Conservation (phyloP, 306 rosid species). For the Dicorynia guianensis region DNA sequence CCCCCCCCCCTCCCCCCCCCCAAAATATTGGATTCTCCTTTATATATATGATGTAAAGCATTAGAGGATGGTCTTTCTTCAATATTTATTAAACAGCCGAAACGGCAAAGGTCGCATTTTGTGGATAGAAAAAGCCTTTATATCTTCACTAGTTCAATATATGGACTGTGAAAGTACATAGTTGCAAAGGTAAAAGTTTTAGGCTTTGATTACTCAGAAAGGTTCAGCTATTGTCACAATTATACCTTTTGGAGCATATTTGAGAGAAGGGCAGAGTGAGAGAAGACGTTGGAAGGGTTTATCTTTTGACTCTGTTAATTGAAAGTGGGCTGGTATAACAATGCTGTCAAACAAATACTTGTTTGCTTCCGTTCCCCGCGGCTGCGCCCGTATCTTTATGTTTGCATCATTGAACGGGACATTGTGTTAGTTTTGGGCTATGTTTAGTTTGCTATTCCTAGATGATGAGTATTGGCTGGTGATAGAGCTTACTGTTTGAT, state of each 20-base stretch:
- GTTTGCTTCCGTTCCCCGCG: too few species aligned
- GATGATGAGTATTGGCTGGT: background rate
- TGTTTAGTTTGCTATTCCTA: too few species aligned
- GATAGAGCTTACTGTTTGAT: conserved; percentile 2
- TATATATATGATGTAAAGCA: too few species aligned
- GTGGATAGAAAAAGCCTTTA: background rate
- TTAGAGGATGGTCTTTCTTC: background rate
- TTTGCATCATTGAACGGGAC: background rate
- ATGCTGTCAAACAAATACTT: too few species aligned
- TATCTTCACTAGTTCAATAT: background rate
- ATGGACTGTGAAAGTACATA: background rate
- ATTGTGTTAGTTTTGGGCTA: too few species aligned
- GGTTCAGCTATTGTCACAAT: conserved; percentile 11
- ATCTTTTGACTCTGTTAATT: background rate
- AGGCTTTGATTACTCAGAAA: conserved; percentile 17
- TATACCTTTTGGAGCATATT: conserved; percentile 8
- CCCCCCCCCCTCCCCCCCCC: background rate
- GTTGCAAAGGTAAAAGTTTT: conserved; percentile 1
- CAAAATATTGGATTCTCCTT: too few species aligned
- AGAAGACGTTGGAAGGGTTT: background rate
- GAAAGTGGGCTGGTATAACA: background rate
- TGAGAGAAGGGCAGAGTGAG: conserved; percentile 18
- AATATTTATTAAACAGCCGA: background rate
- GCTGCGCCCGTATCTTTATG: too few species aligned
- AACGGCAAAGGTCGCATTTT: background rate